A percentile compares a stretch with the other conserved stretches of the same genome.
Evolutionary conservation across 805 yeast species (phyloP).

Genomic region (Suhomyces sp.): DNA sequence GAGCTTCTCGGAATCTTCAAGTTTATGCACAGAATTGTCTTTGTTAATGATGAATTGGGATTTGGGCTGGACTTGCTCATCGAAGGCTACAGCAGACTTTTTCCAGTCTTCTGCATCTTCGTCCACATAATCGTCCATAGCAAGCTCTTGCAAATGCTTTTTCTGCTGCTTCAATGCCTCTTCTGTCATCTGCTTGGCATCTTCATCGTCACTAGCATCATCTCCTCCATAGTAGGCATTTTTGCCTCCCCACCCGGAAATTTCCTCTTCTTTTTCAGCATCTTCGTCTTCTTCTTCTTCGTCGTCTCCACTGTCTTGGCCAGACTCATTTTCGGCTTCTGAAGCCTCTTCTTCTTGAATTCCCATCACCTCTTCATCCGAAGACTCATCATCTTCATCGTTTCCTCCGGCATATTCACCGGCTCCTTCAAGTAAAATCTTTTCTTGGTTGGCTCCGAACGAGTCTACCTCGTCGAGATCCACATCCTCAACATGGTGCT

Average conservation of each 20-base stretch:
- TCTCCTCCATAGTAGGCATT: slow-evolving; percentile 54
- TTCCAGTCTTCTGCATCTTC: slow-evolving; percentile 85
- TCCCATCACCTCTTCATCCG: slow-evolving; percentile 57
- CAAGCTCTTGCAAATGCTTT: slow-evolving; percentile 64
- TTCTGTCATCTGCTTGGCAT: slow-evolving; percentile 72
- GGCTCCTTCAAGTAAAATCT: slow-evolving; percentile 54
- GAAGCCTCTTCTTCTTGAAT: slow-evolving; percentile 32
- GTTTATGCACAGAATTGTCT: slow-evolving; percentile 13
- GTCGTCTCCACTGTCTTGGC: slow-evolving; percentile 39
- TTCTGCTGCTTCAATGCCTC: slow-evolving; percentile 89
- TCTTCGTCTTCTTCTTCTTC: slow-evolving; percentile 44
- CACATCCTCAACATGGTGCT: slow-evolving; percentile 16
- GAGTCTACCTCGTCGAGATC: slow-evolving; percentile 68
- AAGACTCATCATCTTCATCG: slow-evolving; percentile 35
- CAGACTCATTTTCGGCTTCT: slow-evolving; percentile 32
- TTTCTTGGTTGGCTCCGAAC: slow-evolving; percentile 59
- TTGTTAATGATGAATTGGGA: slow-evolving; percentile 12
- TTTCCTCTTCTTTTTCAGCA: slow-evolving; percentile 32
- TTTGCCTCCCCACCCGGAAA: slow-evolving; percentile 42
- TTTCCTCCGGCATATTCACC: slow-evolving; percentile 34
- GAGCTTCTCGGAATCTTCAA: slow-evolving; percentile 54
- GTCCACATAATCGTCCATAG: slow-evolving; percentile 53
- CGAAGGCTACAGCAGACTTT: slow-evolving; percentile 48
- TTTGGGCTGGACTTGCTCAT: slow-evolving; percentile 20
- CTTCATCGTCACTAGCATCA: slow-evolving; percentile 71